Evolutionary conservation across 192 early-diverging fungal species (phyloP).

Genomic region (Gamsiella multidivaricata): DNA sequence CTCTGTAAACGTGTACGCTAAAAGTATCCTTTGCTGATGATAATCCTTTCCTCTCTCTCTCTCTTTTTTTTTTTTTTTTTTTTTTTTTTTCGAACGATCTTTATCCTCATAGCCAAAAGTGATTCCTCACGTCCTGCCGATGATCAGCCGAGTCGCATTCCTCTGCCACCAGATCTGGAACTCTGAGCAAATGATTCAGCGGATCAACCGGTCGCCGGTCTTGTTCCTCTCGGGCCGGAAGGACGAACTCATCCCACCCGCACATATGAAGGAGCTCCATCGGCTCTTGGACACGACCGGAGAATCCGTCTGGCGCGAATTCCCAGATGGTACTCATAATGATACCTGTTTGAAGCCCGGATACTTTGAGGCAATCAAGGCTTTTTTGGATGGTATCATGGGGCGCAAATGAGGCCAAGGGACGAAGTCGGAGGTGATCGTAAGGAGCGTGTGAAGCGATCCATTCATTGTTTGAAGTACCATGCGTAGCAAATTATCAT

Average conservation of each 20-base stretch:
- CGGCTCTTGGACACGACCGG: conserved; percentile 67
- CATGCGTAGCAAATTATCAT: too few species aligned
- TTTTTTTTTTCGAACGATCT: background rate
- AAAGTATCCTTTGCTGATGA: too few species aligned
- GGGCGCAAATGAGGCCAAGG: too few species aligned
- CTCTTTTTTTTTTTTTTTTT: background rate
- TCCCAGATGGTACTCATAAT: conserved; percentile 90
- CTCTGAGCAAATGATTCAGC: conserved; percentile 76
- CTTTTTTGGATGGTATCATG: conserved; percentile 59
- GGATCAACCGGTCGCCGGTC: conserved; percentile 75
- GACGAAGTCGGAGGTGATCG: too few species aligned
- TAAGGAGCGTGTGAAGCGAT: too few species aligned
- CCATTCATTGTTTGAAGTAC: too few species aligned
- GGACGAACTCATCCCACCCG: conserved; percentile 91
- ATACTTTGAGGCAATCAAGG: conserved; percentile 83
- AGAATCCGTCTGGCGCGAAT: conserved; percentile 66
- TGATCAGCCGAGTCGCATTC: conserved; percentile 77
- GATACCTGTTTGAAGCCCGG: conserved; percentile 88
- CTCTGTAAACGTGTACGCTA: too few species aligned
- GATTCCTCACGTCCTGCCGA: conserved; percentile 86
- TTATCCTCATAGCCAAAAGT: conserved; percentile 80
- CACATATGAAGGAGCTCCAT: conserved; percentile 85
- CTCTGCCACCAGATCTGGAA: conserved; percentile 92
- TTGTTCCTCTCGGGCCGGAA: conserved; percentile 82
- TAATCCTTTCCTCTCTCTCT: background rate